Conservation (phyloP, 345 rosid genomes). For the Brassica incana region DNA sequence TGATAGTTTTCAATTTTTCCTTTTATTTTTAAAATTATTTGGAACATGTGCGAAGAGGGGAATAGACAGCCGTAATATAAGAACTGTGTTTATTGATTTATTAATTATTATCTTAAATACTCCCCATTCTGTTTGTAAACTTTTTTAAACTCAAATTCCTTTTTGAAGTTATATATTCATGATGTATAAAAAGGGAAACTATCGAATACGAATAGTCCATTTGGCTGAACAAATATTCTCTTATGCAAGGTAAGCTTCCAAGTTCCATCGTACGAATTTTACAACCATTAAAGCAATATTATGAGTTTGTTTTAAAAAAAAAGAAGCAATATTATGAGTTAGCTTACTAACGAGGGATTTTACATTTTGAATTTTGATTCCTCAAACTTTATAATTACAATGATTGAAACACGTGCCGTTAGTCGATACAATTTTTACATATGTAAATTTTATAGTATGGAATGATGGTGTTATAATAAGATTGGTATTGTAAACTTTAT, state of each 20-base stretch:
- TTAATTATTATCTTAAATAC: slow-evolving; percentile 7
- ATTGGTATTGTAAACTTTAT: background rate
- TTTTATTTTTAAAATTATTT: slow-evolving; percentile 1
- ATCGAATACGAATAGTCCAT: slow-evolving; percentile 18
- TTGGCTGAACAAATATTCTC: slow-evolving; percentile 19
- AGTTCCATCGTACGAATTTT: background rate
- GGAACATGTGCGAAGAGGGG: slow-evolving; percentile 39
- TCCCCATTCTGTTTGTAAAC: slow-evolving; percentile 8
- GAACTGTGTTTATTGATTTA: slow-evolving; percentile 26
- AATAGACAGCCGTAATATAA: slow-evolving; percentile 39
- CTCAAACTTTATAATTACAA: background rate
- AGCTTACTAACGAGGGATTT: background rate
- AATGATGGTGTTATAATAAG: background rate
- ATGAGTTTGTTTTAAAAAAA: background rate
- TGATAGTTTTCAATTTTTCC: slow-evolving; percentile 38
- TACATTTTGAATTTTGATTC: background rate
- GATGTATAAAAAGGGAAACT: background rate
- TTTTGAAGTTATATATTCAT: slow-evolving; percentile 1
- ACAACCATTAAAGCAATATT: background rate
- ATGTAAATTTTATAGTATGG: background rate
- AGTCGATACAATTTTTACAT: background rate
- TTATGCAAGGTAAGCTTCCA: background rate
- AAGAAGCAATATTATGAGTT: background rate
- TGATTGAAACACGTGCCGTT: background rate
- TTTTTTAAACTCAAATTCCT: background rate